Percentiles rank a stretch among this genome's conserved stretches.
Evolutionary conservation across 1,284 basidiomycete species (phyloP).

Genomic region (Schizophyllum commune): DNA sequence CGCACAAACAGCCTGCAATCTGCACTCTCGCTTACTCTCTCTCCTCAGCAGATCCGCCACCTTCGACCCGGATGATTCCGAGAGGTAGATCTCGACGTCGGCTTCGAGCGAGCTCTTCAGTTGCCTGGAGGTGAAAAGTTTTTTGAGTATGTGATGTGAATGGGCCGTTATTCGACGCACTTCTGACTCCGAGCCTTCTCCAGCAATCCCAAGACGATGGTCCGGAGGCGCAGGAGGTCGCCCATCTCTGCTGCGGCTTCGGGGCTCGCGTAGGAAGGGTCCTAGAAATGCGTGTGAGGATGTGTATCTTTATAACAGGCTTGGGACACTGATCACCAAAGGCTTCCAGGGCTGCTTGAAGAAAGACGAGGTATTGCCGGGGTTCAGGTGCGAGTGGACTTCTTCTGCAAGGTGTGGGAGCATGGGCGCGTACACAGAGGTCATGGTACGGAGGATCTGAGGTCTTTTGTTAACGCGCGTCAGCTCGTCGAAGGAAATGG

Average conservation of each 20-base stretch:
- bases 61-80: slow-evolving; percentile 14
- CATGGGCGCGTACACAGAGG: slow-evolving; percentile 77
- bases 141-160: neutral
- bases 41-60: slow-evolving; percentile 33
- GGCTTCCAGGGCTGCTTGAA: slow-evolving; percentile 59
- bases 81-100: slow-evolving; percentile 46
- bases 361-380: slow-evolving; percentile 38
- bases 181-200: slow-evolving; percentile 67
- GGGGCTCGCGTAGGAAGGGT: slow-evolving; percentile 45
- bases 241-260: slow-evolving; percentile 52
- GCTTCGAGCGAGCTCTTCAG: slow-evolving; percentile 72
- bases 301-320: too few relatives aligned
- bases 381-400: slow-evolving; percentile 49
- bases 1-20: slow-evolving; percentile 1
- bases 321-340: slow-evolving; percentile 34
- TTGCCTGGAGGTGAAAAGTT: slow-evolving; percentile 31
- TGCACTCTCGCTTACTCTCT: slow-evolving; percentile 32
- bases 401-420: slow-evolving; percentile 92
- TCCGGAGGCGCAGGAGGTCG: slow-evolving; percentile 46
- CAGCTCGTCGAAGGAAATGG: neutral
- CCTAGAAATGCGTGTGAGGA: slow-evolving; percentile 23
- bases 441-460: slow-evolving; percentile 67
- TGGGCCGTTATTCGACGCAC: slow-evolving; percentile 29
- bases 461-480: neutral
- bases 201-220: slow-evolving; percentile 49